phyloP scores from a whole-genome alignment of 208 protist genomes.

The Sergeia podlipaevii region DNA sequence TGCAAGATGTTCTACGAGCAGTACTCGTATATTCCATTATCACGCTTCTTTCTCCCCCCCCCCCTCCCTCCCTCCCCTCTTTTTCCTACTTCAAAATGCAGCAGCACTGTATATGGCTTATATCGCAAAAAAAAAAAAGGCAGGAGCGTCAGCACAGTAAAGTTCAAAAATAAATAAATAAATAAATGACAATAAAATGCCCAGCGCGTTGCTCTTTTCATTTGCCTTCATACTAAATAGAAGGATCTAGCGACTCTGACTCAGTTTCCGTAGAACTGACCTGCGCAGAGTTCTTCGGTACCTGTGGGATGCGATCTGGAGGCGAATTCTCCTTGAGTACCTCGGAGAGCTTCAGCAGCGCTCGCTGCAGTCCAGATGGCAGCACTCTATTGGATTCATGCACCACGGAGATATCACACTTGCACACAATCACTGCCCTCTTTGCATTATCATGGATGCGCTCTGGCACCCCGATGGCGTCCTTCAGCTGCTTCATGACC shows the following conservation, averaged over 20 bases:
- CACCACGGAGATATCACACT: conserved; percentile 73
- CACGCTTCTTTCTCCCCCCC: no score
- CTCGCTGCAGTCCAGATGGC: conserved; percentile 28
- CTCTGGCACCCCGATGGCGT: no score
- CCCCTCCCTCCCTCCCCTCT: no score
- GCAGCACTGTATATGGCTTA: no score
- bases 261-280: no score
- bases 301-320: conserved; percentile 29
- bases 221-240: no score
- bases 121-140: conserved; percentile 12
- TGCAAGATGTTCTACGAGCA: no score
- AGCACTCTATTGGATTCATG: conserved; percentile 38
- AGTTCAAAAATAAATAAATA: not conserved
- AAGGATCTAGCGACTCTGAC: no score
- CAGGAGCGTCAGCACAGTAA: not conserved
- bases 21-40: no score
- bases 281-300: not conserved
- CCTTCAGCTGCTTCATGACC: conserved; percentile 31
- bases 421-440: conserved; percentile 46
- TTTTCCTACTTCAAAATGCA: no score
- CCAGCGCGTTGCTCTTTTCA: no score
- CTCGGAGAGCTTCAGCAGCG: conserved; percentile 36
- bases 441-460: conserved; percentile 16
- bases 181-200: not conserved
- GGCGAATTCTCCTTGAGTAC: no score